Percentiles rank a stretch among this genome's conserved stretches.
phyloP scores from a whole-genome alignment of 2,329 filamentous ascomycete species.

The Talaromyces islandicus region DNA sequence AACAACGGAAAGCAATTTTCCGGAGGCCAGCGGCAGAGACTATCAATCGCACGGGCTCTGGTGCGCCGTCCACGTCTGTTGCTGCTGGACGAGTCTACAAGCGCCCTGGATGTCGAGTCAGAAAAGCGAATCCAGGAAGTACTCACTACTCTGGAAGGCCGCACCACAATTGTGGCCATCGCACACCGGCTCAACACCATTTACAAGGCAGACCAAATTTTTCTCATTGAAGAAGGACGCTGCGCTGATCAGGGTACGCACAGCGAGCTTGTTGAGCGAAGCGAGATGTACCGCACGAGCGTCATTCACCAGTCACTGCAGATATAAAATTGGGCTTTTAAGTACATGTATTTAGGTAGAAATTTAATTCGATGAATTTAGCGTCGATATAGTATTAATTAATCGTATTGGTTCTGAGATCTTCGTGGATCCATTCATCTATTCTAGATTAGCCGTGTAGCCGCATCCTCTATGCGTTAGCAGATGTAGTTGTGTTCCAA shows the following conservation, averaged over 20 bases:
- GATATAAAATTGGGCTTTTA: neutral
- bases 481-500: too few relatives aligned
- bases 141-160: constrained; percentile 43
- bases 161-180: constrained; percentile 37
- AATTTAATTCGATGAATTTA: too few relatives aligned
- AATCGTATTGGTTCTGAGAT: too few relatives aligned
- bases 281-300: constrained; percentile 46
- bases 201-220: constrained; percentile 64
- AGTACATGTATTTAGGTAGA: neutral
- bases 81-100: constrained; percentile 58
- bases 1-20: constrained; percentile 51
- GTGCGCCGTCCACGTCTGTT: constrained; percentile 50
- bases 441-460: too few relatives aligned
- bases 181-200: constrained; percentile 39
- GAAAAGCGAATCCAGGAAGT: constrained; percentile 44
- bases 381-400: too few relatives aligned
- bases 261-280: constrained; percentile 42
- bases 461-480: too few relatives aligned
- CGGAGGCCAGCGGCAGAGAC: constrained; percentile 54
- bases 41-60: constrained; percentile 54
- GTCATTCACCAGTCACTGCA: constrained; percentile 43
- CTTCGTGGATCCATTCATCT: too few relatives aligned
- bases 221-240: constrained; percentile 47
- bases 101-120: constrained; percentile 51
- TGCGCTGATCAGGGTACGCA: constrained; percentile 46